Conservation (phyloP, 108 stramenopile genomes). For the Skeletonema potamos region DNA sequence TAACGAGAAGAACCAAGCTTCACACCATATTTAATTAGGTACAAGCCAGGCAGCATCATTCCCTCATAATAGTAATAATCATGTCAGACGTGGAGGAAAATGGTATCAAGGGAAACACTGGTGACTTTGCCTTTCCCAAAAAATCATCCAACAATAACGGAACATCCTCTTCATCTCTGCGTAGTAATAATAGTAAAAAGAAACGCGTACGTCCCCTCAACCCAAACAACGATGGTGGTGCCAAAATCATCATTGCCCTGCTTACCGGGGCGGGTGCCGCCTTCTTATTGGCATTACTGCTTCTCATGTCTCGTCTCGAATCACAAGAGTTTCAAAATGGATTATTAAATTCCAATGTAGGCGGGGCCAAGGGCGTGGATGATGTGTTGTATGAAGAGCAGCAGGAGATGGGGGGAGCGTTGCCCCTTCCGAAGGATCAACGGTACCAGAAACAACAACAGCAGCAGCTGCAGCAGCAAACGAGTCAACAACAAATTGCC, state of each 20-base stretch:
- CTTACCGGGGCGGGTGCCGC: constrained; percentile 43
- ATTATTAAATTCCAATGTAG: constrained; percentile 11
- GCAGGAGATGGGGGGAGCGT: constrained; percentile 31
- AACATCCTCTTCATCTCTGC: too few species aligned
- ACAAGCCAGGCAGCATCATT: too few species aligned
- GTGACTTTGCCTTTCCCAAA: constrained; percentile 17
- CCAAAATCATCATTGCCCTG: constrained; percentile 37
- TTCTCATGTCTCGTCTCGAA: constrained; percentile 38
- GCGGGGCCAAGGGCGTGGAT: constrained; percentile 26
- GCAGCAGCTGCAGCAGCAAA: background rate
- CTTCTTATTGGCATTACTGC: constrained; percentile 28
- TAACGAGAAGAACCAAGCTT: too few species aligned
- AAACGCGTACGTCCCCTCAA: background rate
- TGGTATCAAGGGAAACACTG: constrained; percentile 33
- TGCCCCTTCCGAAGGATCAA: background rate
- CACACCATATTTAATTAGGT: too few species aligned
- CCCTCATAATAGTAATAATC: too few species aligned
- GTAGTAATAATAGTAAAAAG: too few species aligned
- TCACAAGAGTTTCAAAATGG: constrained; percentile 21
- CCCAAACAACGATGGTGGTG: constrained; percentile 4
- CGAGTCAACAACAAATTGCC: constrained; percentile 1
- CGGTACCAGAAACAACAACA: background rate
- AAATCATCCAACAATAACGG: background rate
- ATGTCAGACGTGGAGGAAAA: constrained; percentile 15
- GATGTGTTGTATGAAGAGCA: constrained; percentile 31